A percentile compares a stretch with the other conserved stretches of the same genome.
Evolutionary conservation across 179 eudicot species (phyloP).

Genomic region (Silene vulgaris): DNA sequence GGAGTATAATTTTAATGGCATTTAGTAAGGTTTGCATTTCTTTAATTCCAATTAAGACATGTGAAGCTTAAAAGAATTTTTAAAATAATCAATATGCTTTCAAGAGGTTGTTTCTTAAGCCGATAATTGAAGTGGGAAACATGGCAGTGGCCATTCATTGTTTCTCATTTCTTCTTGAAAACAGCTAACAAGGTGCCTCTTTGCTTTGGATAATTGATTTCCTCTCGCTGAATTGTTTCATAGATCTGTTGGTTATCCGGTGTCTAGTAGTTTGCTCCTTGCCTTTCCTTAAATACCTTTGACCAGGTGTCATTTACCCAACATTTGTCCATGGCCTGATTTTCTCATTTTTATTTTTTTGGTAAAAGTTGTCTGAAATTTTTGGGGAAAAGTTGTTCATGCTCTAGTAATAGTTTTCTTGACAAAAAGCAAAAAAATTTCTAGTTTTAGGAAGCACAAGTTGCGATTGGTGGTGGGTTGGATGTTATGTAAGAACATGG

Average conservation of each 20-base stretch:
- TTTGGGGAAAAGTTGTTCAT: neutral
- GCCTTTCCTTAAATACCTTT: slow-evolving; percentile 6
- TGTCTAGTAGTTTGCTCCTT: slow-evolving; percentile 1
- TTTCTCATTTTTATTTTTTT: too few relatives aligned
- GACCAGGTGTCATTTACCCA: neutral
- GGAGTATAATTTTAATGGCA: neutral
- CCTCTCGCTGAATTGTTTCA: neutral
- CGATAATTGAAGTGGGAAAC: neutral
- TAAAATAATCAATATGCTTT: neutral
- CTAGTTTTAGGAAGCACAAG: neutral
- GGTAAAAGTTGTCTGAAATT: neutral
- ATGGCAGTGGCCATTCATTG: neutral
- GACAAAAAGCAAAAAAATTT: neutral
- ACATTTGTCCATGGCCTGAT: neutral
- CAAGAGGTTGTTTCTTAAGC: neutral
- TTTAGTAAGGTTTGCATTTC: neutral
- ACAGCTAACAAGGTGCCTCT: neutral
- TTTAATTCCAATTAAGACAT: neutral
- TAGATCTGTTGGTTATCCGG: neutral
- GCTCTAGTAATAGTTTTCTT: neutral
- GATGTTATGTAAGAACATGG: neutral
- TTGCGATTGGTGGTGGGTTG: neutral
- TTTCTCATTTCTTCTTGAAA: neutral
- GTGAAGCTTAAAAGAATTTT: neutral
- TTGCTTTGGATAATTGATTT: neutral